These are phyloP conservation scores for Stephania cephalantha DNA, from an alignment of 164 flowering plant species.

Conservation along the genomic window DNA sequence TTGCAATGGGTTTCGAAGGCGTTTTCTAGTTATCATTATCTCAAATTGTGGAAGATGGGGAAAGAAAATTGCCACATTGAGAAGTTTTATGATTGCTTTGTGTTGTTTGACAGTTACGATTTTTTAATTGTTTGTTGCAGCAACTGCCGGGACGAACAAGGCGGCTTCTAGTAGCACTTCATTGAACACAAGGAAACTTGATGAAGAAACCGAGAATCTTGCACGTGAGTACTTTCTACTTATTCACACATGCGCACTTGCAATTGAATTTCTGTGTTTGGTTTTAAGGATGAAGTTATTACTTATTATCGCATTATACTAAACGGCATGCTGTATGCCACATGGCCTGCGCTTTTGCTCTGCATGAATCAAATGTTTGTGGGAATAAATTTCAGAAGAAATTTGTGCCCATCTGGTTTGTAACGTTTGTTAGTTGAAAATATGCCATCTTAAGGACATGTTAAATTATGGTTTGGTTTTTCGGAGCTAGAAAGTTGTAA, in stretches of 20 bases:
- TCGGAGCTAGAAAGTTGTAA: not conserved
- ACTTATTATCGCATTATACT: not conserved
- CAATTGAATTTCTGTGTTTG: not conserved
- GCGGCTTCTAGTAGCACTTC: conserved; percentile 94
- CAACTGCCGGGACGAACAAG: conserved; percentile 80
- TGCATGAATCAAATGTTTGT: not conserved
- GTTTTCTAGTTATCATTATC: not conserved
- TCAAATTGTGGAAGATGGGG: not conserved
- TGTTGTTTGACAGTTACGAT: not conserved
- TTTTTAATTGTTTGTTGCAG: conserved; percentile 31
- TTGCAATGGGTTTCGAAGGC: no score
- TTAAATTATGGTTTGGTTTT: not conserved
- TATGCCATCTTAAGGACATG: not conserved
- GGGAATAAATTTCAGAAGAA: not conserved
- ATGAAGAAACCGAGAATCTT: conserved; percentile 90
- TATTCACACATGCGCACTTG: not conserved
- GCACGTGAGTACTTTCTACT: conserved; percentile 53
- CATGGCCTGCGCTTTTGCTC: not conserved
- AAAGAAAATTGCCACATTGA: not conserved
- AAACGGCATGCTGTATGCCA: not conserved
- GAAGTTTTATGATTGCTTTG: not conserved
- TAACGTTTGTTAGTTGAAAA: not conserved
- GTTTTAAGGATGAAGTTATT: not conserved
- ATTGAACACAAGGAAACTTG: conserved; percentile 90
- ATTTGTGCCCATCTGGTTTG: not conserved